These are phyloP conservation scores for Hortiboletus campestris DNA, from an alignment of 768 basidiomycete species.

Conservation along the genomic window DNA sequence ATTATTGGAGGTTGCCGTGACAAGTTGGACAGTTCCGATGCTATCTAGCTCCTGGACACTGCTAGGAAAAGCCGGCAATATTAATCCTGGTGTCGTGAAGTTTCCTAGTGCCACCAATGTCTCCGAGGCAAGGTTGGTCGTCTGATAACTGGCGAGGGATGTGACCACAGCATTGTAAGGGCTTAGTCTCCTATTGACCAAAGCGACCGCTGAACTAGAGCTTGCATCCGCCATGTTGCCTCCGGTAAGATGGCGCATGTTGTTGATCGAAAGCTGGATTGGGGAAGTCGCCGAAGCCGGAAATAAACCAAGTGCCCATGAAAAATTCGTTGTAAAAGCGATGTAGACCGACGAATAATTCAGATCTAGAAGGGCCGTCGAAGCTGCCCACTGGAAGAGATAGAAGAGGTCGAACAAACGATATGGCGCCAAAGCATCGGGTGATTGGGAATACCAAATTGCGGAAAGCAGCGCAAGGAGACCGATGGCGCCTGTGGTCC, in stretches of 20 bases:
- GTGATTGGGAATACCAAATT: slow-evolving; percentile 53
- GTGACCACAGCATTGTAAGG: slow-evolving; percentile 57
- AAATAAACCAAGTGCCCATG: slow-evolving; percentile 83
- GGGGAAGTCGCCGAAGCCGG: slow-evolving; percentile 48
- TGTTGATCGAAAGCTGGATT: slow-evolving; percentile 76
- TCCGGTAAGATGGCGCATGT: slow-evolving; percentile 81
- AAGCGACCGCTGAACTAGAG: slow-evolving; percentile 60
- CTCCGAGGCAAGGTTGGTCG: slow-evolving; percentile 1
- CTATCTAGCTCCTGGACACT: slow-evolving; percentile 26
- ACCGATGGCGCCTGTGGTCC: slow-evolving; percentile 68
- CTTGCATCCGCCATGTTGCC: slow-evolving; percentile 63
- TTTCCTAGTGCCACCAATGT: slow-evolving; percentile 12
- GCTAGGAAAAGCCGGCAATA: slow-evolving; percentile 9
- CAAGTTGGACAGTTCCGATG: slow-evolving; percentile 52
- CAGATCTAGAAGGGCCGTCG: slow-evolving; percentile 74
- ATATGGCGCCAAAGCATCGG: slow-evolving; percentile 61
- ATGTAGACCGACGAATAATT: slow-evolving; percentile 86
- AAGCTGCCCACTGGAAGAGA: slow-evolving; percentile 83
- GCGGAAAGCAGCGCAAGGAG: slow-evolving; percentile 57
- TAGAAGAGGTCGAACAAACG: slow-evolving; percentile 80
- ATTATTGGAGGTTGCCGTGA: slow-evolving; percentile 61
- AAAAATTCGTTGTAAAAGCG: slow-evolving; percentile 81
- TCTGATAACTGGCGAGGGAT: neutral
- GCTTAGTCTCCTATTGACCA: slow-evolving; percentile 79
- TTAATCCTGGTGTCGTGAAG: slow-evolving; percentile 3